Base-by-base conservation (phyloP, 2,329 filamentous ascomycete species). In the Claviceps humidiphila region DNA sequence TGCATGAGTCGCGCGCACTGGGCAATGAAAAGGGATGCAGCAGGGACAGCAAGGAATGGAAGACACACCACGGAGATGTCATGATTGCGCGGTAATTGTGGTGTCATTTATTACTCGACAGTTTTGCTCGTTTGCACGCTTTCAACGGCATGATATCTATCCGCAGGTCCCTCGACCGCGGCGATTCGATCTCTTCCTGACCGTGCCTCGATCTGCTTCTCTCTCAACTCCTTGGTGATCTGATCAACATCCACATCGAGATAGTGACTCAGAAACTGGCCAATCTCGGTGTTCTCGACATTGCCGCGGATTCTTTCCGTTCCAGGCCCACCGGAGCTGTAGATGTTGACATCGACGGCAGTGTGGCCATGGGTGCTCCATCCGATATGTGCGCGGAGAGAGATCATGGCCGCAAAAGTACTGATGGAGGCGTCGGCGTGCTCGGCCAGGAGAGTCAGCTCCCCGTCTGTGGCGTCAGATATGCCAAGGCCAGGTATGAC, bases 301-400 rank as follows among this genome's bases (percentile, higher is more conserved):
- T 97, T 97, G 7, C 91, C 91, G 3, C 80, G 72, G 6, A 95
- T 74, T 14, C 76, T 73, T 44, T 78, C 75, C 0, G 83, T 79
- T 40, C 78, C 75, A 0, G 79, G 75, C 3, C 87, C 82, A 46
- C 76, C 75, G 0, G 86, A 90, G 50, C 87, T 85, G 70, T 97
- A 98, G 58, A 98, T 88, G 67, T 98, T 98, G 48, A 98, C 93
- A 64, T 98, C 93, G 7, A 93, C 89, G 50, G 85, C 93, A 20
- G 84, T 86, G 70, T 98, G 93, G 30, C 93, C 93, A 66, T 96
- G 91, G 0, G 90, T 95, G 57, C 80, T 84, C 93, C 93, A 98
- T 14, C 93, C 94, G 44, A 95, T 80, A 63, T 95, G 89, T 1
- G 90, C 87, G 55, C 93, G 81, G 4, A 86, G 78, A 59, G 87